Percentiles rank a stretch among this genome's conserved stretches.
Conservation (phyloP, 805 yeast species). For the Candida railenensis region DNA sequence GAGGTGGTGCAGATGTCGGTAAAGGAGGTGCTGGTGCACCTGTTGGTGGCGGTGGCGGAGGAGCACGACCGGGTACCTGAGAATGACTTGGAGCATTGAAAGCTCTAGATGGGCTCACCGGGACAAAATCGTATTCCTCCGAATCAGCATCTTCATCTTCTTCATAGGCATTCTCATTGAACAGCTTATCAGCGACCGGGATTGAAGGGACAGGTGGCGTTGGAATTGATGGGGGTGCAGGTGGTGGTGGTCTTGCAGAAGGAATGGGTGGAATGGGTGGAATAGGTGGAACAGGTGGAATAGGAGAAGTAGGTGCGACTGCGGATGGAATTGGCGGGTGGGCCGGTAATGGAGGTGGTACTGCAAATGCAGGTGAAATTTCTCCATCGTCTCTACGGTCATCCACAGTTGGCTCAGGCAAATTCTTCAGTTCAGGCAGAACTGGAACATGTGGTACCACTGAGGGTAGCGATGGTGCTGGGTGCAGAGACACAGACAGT, state of each 20-base stretch:
- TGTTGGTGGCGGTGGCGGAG: conserved; percentile 9
- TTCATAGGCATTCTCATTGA: not conserved
- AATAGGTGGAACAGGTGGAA: conserved; percentile 19
- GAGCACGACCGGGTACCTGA: conserved; percentile 12
- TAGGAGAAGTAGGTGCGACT: conserved; percentile 16
- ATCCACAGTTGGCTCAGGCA: conserved; percentile 1
- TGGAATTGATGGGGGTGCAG: conserved; percentile 7
- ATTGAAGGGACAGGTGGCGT: conserved; percentile 10
- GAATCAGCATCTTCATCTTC: not conserved
- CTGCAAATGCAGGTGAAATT: no score
- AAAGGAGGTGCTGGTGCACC: conserved; percentile 6
- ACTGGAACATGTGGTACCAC: conserved; percentile 13
- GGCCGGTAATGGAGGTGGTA: no score
- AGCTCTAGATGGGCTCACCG: conserved; percentile 2
- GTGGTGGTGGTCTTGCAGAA: conserved; percentile 7
- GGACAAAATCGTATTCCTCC: conserved; percentile 1
- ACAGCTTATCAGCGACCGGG: conserved; percentile 8
- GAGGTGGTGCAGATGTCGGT: conserved; percentile 5
- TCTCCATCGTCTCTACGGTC: conserved; percentile 11
- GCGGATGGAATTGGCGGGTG: conserved; percentile 21
- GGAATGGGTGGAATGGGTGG: conserved; percentile 17
- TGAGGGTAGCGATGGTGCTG: conserved; percentile 11
- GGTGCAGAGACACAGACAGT: conserved; percentile 9
- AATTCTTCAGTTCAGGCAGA: conserved; percentile 2
- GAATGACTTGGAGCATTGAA: conserved; percentile 1